Evolutionary conservation across 202 grass and related monocot genomes (phyloP), one percentile per base, ranked within the genome.

Genomic region (Setaria italica): DNA sequence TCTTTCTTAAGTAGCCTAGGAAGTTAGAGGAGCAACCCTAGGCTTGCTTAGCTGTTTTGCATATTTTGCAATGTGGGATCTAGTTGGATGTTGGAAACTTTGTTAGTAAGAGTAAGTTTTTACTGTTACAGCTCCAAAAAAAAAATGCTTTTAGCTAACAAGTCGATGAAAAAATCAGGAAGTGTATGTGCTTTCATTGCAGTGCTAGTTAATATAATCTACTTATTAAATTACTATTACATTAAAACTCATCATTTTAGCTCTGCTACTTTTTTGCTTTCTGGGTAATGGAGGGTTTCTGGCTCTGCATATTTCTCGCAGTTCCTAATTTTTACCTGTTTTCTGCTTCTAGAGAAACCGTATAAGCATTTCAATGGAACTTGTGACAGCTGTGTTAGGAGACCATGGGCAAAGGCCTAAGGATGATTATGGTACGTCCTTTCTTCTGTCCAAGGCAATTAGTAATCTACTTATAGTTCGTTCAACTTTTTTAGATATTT

Each of bases 361-460:
- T 21, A 89, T 99, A 67, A 91, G 96, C 81, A 92, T 99, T 80
- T 99, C 96, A 59, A 99, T 99, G 96, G 96, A 99, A 83, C 85
- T 99, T 79, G 96, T 99, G 35, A 99, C 93, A 79, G 96, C 96
- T 90, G 91, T 94, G 80, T 87, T 99, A 85, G 96, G 96, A 53
- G 96, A 99, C 72, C 96, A 95, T 87, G 93, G 96, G 46, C 96
- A 99, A 89, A 92, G 96, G 77, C 96, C 96, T 6, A 95, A 95
- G 42, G 91, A 99, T 92, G 93, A 99, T 88, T 99, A 94, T 90
- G 96, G 96, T 99, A 95, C 21, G 56, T 17, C 29, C n/a, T 70
- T 89, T 90, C 60, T 80, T 58, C 21, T 80, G 3, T 35, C 42
- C 15, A 74, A 63, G 9, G 34, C 46, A 60, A 58, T 84, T 75